These are phyloP conservation scores for Aureobasidium sp. DNA, from an alignment of 2,329 filamentous ascomycete species.

Conservation along the genomic window DNA sequence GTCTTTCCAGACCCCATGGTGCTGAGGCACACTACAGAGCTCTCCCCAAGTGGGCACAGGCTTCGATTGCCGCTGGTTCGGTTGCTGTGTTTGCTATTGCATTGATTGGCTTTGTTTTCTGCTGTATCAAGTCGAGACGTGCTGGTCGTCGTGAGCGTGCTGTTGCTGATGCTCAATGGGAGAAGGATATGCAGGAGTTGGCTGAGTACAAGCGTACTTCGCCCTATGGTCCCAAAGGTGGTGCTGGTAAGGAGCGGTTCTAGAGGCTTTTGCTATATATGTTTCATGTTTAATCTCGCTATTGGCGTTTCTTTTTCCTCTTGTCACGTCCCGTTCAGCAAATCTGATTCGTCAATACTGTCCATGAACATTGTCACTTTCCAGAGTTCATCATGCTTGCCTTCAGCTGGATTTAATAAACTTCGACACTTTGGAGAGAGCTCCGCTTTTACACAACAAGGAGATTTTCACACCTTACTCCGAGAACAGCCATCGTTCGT, in stretches of 20 bases:
- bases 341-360: no score
- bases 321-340: no score
- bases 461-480: no score
- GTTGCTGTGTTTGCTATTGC: constrained; percentile 44
- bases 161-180: constrained; percentile 53
- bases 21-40: constrained; percentile 44
- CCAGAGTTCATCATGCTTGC: no score
- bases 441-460: no score
- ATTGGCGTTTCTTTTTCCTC: neutral
- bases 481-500: no score
- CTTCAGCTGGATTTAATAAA: no score
- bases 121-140: constrained; percentile 56
- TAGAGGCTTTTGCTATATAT: neutral
- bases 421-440: no score
- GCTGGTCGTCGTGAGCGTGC: constrained; percentile 55
- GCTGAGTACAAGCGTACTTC: constrained; percentile 13
- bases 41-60: constrained; percentile 52
- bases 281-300: neutral
- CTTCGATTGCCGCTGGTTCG: constrained; percentile 52
- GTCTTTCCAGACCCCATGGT: constrained; percentile 40
- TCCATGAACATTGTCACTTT: no score
- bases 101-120: constrained; percentile 40
- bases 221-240: neutral
- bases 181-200: constrained; percentile 41
- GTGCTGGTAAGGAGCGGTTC: neutral